Evolutionary conservation across 805 yeast genomes (phyloP).

Genomic region (Saccharomycopsis microspora): DNA sequence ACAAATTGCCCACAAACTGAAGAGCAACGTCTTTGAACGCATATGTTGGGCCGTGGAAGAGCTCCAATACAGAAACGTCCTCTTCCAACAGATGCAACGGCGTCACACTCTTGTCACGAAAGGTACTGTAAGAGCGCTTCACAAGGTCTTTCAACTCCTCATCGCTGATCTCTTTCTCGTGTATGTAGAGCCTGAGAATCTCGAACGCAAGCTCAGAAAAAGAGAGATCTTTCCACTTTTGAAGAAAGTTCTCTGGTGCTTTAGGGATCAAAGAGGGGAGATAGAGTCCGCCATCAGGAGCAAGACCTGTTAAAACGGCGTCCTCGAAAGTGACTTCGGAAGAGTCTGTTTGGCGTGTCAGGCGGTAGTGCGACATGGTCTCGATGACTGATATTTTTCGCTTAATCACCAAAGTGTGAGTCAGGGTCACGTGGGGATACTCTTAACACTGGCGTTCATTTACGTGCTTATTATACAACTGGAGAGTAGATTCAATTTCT

Average conservation of each 20-base stretch:
- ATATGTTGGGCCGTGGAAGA: constrained; percentile 98
- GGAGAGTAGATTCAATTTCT: too few species aligned
- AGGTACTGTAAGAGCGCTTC: constrained; percentile 73
- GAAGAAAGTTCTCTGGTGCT: constrained; percentile 42
- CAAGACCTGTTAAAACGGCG: constrained; percentile 82
- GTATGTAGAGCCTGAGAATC: constrained; percentile 71
- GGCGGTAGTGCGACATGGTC: constrained; percentile 51
- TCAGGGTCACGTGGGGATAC: neutral
- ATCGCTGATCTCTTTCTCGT: constrained; percentile 59
- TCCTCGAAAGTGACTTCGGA: constrained; percentile 62
- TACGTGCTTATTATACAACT: too few species aligned
- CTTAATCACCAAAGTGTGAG: neutral
- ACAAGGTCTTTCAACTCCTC: constrained; percentile 56
- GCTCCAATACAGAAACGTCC: constrained; percentile 67
- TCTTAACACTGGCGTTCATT: too few species aligned
- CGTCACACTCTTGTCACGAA: constrained; percentile 80
- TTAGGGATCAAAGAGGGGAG: constrained; percentile 76
- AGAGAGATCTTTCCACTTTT: constrained; percentile 59
- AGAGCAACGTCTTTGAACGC: constrained; percentile 98
- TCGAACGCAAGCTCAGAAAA: constrained; percentile 84
- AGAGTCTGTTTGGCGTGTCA: constrained; percentile 53
- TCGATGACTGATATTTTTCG: neutral
- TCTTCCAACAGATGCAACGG: constrained; percentile 61
- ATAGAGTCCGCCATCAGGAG: constrained; percentile 93
- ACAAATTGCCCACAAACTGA: constrained; percentile 94